Evolutionary conservation across 208 protist genomes (phyloP), one percentile per base, ranked within the genome.

Genomic region (Acanthamoeba culbertsoni): DNA sequence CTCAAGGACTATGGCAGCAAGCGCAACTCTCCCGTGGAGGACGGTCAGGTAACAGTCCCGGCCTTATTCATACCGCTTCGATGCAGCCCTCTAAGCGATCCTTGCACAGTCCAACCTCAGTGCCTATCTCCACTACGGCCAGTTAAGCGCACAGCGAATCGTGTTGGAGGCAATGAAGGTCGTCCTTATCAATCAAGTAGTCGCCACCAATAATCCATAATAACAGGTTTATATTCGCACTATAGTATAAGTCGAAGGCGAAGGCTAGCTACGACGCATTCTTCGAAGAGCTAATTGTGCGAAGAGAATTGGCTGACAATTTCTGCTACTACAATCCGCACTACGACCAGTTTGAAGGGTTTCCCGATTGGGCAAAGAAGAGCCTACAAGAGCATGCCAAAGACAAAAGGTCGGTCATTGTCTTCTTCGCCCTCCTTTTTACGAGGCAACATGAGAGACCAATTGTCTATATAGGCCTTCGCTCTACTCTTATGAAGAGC

Each of bases 241-340:
- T 31, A 31, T n/a, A 75, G 65, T 37, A 75, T 31, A n/a, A 75
- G 65, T 35, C 14, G 12, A 37, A n/a, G 35, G 23, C 65, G 23
- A n/a, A 37, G 28, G 65, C 12, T 75, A 37, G 65, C 62, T 48
- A 48, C 77, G 71, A 89, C 7, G 42, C 63, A 6, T 96, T 95
- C 62, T 28, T 95, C 46, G 95, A 96, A 73, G 95, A 96, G 86
- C 26, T 94, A 28, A n/a, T 96, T 5, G 95, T 96, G 6, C 77
- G 95, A 5, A 65, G 95, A 68, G 95, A 96, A 86, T 86, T 96
- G 18, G 28, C 91, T 3, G 95, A 96, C 63, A 96, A 96, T 84
- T 96, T 94, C 71, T 96, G 95, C 91, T 93, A 65, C 77, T 96
- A 96, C 93, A 94, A 96, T 12, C 86, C 65, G 16, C n/a, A 94